These are phyloP conservation scores for Nevesoporus exiguus DNA, from an alignment of 768 basidiomycete genomes.

Conservation along the genomic window DNA sequence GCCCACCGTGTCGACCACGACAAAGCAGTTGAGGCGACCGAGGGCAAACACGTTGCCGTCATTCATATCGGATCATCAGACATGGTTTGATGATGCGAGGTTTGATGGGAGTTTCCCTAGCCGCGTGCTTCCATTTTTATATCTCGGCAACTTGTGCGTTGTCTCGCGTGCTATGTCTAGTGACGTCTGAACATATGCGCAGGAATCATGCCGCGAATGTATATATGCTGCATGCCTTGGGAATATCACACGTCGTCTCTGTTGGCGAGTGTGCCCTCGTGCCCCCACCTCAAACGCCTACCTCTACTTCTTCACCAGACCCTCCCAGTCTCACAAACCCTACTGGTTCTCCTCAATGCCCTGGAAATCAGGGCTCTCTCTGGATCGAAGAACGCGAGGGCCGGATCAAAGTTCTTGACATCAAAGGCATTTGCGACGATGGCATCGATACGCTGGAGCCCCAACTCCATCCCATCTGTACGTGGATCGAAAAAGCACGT, in stretches of 20 bases:
- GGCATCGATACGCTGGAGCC: slow-evolving; percentile 93
- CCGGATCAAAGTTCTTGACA: slow-evolving; percentile 86
- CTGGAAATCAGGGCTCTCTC: slow-evolving; percentile 63
- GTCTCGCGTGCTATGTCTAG: background rate
- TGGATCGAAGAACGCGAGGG: slow-evolving; percentile 89
- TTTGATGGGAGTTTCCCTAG: slow-evolving; percentile 98
- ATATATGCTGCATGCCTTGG: slow-evolving; percentile 93
- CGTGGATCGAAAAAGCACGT: slow-evolving; percentile 89
- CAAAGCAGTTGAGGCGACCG: slow-evolving; percentile 41
- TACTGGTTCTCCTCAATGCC: slow-evolving; percentile 36
- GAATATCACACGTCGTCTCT: slow-evolving; percentile 95
- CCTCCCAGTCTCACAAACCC: slow-evolving; percentile 2
- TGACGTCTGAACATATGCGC: background rate
- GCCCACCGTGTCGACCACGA: slow-evolving; percentile 18
- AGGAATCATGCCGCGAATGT: slow-evolving; percentile 94
- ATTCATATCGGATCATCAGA: slow-evolving; percentile 67
- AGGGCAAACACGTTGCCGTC: slow-evolving; percentile 70
- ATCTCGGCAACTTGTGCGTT: slow-evolving; percentile 90
- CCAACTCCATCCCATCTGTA: slow-evolving; percentile 82
- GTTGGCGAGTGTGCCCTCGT: slow-evolving; percentile 93
- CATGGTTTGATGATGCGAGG: slow-evolving; percentile 92
- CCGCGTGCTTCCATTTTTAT: slow-evolving; percentile 87
- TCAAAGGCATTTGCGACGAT: slow-evolving; percentile 92
- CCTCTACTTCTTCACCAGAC: background rate
- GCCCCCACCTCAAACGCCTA: slow-evolving; percentile 57